Evolutionary conservation across 768 basidiomycete genomes (phyloP).

Genomic region (Serpula lacrymans): DNA sequence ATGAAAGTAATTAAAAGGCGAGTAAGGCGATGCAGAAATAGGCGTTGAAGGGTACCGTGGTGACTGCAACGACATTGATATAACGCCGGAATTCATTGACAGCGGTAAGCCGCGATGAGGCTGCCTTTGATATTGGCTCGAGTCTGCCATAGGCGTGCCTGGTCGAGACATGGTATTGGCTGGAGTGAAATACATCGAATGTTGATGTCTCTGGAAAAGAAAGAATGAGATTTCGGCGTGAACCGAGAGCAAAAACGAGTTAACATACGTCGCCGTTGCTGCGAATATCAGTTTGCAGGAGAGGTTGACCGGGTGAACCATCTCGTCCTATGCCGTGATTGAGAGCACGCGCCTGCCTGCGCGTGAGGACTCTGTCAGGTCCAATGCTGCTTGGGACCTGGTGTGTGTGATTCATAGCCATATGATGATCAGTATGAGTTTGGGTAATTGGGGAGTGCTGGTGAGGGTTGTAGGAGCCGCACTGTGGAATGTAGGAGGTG

Average conservation of each 20-base stretch:
- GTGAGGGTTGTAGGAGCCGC: conserved; percentile 24
- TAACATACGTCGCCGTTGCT: conserved; percentile 25
- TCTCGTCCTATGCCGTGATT: conserved; percentile 32
- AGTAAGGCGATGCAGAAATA: conserved; percentile 42
- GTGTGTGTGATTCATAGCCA: conserved; percentile 24
- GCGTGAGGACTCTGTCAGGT: conserved; percentile 44
- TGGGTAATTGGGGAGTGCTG: conserved; percentile 27
- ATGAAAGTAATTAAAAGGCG: conserved; percentile 41
- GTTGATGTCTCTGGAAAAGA: conserved; percentile 17
- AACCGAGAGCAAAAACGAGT: neutral
- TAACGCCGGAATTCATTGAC: conserved; percentile 14
- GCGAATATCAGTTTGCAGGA: conserved; percentile 12
- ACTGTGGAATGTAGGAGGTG: conserved; percentile 18
- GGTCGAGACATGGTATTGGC: conserved; percentile 35
- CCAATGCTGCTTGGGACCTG: conserved; percentile 53
- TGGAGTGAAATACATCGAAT: conserved; percentile 35
- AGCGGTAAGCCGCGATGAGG: conserved; percentile 32
- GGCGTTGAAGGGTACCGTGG: conserved; percentile 46
- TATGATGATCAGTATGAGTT: conserved; percentile 20
- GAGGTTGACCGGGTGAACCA: conserved; percentile 14
- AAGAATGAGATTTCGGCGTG: conserved; percentile 10
- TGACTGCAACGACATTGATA: conserved; percentile 30
- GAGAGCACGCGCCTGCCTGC: conserved; percentile 40
- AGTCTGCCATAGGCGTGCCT: conserved; percentile 35
- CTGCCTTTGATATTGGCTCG: conserved; percentile 26